Conservation (phyloP, 2,329 filamentous ascomycete species). For the Colletotrichum nymphaeae region DNA sequence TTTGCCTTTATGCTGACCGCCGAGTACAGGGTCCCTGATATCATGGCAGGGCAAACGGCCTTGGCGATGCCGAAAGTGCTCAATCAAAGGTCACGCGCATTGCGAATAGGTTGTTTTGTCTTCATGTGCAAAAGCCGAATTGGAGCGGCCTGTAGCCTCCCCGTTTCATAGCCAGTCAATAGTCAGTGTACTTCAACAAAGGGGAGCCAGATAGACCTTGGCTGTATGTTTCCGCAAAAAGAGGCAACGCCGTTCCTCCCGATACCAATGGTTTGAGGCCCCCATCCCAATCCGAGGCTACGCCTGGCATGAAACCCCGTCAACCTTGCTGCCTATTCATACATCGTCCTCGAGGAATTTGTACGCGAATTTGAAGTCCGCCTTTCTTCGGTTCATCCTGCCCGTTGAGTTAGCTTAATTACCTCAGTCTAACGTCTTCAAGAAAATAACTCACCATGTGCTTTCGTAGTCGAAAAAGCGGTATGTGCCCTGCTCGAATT, state of each 20-base stretch:
- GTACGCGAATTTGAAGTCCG: slow-evolving; percentile 98
- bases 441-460: slow-evolving; percentile 79
- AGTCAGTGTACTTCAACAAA: slow-evolving; percentile 33
- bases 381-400: slow-evolving; percentile 99
- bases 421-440: slow-evolving; percentile 32
- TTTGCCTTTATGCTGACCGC: neutral
- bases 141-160: slow-evolving; percentile 14
- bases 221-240: slow-evolving; percentile 32
- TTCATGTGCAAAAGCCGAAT: slow-evolving; percentile 19
- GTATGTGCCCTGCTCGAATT: slow-evolving; percentile 98
- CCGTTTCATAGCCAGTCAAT: slow-evolving; percentile 27
- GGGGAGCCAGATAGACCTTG: slow-evolving; percentile 24
- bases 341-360: slow-evolving; percentile 97
- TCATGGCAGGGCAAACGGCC: neutral
- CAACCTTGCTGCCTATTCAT: slow-evolving; percentile 45
- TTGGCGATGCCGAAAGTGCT: slow-evolving; percentile 6
- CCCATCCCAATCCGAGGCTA: slow-evolving; percentile 32
- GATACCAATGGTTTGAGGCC: slow-evolving; percentile 24
- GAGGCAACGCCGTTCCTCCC: slow-evolving; percentile 34
- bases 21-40: neutral
- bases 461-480: slow-evolving; percentile 99
- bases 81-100: slow-evolving; percentile 15
- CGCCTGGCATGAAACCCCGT: slow-evolving; percentile 32
- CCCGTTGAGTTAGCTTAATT: slow-evolving; percentile 33
- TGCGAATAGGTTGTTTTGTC: slow-evolving; percentile 3